A percentile compares a stretch with the other conserved stretches of the same genome.
Evolutionary conservation across 2,329 filamentous ascomycete genomes (phyloP).

Genomic region (Metarhizium guizhouense): DNA sequence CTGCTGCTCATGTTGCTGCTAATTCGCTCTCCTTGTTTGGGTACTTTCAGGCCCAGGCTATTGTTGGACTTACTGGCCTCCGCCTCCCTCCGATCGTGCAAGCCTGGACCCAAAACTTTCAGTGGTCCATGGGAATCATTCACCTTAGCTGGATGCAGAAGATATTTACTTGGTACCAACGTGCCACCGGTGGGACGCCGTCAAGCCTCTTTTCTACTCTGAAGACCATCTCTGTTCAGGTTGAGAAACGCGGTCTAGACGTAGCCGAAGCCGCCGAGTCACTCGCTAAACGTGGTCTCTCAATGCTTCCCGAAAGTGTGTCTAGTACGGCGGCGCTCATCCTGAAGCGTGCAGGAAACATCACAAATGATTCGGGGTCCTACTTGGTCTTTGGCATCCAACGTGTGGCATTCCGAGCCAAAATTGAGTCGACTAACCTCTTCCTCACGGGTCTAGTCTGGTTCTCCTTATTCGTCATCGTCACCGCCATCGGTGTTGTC

Average conservation of each 20-base stretch:
- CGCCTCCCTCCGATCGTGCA: conserved; percentile 76
- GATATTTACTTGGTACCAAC: conserved; percentile 91
- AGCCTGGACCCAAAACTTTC: conserved; percentile 92
- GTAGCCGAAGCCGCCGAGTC: conserved; percentile 21
- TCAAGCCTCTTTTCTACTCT: conserved; percentile 70
- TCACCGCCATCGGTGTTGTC: conserved; percentile 63
- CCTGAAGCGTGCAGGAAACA: conserved; percentile 38
- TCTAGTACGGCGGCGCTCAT: conserved; percentile 17
- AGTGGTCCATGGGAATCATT: conserved; percentile 96
- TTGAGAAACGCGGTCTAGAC: conserved; percentile 52
- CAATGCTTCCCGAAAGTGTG: conserved; percentile 36
- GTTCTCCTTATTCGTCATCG: conserved; percentile 72
- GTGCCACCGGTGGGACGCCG: conserved; percentile 77
- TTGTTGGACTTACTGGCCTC: conserved; percentile 76
- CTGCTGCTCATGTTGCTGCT: conserved; percentile 83
- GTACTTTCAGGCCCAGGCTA: conserved; percentile 89
- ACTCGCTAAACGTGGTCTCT: conserved; percentile 43
- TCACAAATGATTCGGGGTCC: conserved; percentile 41
- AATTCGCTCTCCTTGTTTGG: conserved; percentile 85
- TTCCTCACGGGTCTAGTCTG: conserved; percentile 87
- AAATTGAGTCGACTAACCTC: conserved; percentile 82
- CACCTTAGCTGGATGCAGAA: conserved; percentile 71
- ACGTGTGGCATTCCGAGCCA: conserved; percentile 75
- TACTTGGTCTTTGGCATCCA: conserved; percentile 71
- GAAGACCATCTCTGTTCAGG: conserved; percentile 67